Evolutionary conservation across 257 asterid species (phyloP).

Genomic region (Solanum ossicruentum): DNA sequence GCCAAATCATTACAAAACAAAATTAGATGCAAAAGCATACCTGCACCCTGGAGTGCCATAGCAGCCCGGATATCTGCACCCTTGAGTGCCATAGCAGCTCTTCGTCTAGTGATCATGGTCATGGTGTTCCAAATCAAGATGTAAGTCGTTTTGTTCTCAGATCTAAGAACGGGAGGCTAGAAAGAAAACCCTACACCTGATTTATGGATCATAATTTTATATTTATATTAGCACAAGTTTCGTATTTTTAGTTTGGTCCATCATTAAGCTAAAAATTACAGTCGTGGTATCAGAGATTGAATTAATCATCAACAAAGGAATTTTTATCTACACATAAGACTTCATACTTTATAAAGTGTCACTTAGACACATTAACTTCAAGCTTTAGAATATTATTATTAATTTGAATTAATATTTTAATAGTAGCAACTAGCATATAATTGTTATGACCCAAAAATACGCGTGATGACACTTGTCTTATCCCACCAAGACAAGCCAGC

Average conservation of each 20-base stretch:
- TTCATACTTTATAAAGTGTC: neutral
- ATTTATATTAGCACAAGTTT: neutral
- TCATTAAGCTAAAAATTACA: neutral
- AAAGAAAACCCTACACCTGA: neutral
- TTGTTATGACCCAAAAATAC: too few relatives aligned
- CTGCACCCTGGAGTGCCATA: neutral
- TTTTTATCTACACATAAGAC: neutral
- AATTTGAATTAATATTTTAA: neutral
- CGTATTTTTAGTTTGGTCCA: neutral
- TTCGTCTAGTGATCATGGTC: neutral
- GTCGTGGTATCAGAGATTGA: neutral
- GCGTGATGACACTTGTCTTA: too few relatives aligned
- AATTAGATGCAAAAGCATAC: neutral
- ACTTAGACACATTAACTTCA: neutral
- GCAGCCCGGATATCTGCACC: fast-evolving
- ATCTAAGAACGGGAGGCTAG: neutral
- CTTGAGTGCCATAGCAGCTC: neutral
- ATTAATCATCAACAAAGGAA: too few relatives aligned
- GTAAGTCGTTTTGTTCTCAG: neutral
- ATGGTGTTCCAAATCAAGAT: neutral
- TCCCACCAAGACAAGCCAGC: too few relatives aligned
- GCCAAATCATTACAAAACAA: neutral
- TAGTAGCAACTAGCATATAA: neutral
- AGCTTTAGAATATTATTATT: neutral
- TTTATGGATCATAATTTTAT: neutral